Conservation (phyloP, 192 early-diverging fungal species). For the Helicostylum pulchrum region DNA sequence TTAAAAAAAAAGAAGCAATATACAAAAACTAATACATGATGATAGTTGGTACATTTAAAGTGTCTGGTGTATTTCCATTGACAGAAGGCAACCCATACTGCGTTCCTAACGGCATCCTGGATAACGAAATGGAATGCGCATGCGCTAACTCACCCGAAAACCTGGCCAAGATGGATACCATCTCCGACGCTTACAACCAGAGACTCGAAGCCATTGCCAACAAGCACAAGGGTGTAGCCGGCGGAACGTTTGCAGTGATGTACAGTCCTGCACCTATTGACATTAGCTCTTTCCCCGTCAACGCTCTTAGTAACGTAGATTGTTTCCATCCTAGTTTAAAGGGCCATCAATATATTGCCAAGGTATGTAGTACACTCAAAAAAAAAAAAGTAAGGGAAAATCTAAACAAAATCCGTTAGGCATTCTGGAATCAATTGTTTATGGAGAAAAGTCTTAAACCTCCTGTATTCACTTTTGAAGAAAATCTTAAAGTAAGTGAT, state of each 20-base stretch:
- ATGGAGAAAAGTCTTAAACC: conserved; percentile 10
- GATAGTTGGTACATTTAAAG: conserved; percentile 29
- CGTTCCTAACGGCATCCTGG: conserved; percentile 2
- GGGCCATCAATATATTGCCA: conserved; percentile 25
- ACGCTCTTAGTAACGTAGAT: conserved; percentile 21
- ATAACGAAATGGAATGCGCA: conserved; percentile 12
- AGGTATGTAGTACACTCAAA: conserved; percentile 1
- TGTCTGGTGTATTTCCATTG: conserved; percentile 19
- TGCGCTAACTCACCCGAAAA: conserved; percentile 12
- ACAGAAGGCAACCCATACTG: conserved; percentile 19
- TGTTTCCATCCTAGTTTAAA: conserved; percentile 27
- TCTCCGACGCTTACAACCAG: conserved; percentile 23
- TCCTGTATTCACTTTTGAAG: conserved; percentile 8
- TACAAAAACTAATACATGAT: too few relatives aligned
- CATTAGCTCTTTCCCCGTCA: conserved; percentile 10
- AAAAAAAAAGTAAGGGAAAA: too few relatives aligned
- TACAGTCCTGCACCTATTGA: conserved; percentile 14
- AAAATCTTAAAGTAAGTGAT: conserved; percentile 15
- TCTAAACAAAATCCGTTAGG: background rate
- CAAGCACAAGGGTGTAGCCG: conserved; percentile 14
- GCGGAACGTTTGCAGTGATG: conserved; percentile 16
- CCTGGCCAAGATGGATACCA: conserved; percentile 18
- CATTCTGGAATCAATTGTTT: conserved; percentile 25
- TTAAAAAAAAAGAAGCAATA: too few relatives aligned
- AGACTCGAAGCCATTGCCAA: conserved; percentile 14